These are phyloP conservation scores for Pseudocercospora macadamiae DNA, from an alignment of 2,329 filamentous ascomycete species.

Conservation along the genomic window DNA sequence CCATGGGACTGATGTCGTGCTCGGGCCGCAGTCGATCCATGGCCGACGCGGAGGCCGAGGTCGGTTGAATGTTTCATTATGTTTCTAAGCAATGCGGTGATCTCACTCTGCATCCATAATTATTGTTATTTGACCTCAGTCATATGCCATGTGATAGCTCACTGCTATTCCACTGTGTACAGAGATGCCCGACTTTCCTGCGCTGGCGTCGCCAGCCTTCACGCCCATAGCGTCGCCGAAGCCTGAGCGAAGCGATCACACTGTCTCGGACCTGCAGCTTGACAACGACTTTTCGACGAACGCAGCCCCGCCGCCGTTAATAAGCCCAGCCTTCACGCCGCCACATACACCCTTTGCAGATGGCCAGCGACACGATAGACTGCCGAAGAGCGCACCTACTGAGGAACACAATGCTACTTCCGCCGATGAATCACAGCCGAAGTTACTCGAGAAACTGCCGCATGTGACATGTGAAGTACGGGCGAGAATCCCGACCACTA, in stretches of 20 bases:
- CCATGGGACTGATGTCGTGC: neutral
- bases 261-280: slow-evolving; percentile 44
- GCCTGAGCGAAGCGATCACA: slow-evolving; percentile 44
- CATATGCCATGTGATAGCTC: neutral
- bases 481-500: slow-evolving; percentile 90
- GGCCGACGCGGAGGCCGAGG: too few relatives aligned
- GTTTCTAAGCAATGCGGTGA: slow-evolving; percentile 4
- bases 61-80: too few relatives aligned
- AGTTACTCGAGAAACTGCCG: slow-evolving; percentile 74
- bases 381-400: slow-evolving; percentile 49
- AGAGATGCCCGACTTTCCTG: slow-evolving; percentile 59
- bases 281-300: slow-evolving; percentile 31
- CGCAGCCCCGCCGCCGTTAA: slow-evolving; percentile 45
- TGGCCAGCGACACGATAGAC: slow-evolving; percentile 39
- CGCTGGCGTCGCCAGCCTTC: slow-evolving; percentile 46
- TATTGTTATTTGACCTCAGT: neutral
- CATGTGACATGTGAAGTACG: slow-evolving; percentile 91
- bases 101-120: slow-evolving; percentile 1
- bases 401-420: slow-evolving; percentile 30
- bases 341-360: slow-evolving; percentile 33
- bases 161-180: neutral
- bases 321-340: slow-evolving; percentile 52
- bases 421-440: slow-evolving; percentile 61
- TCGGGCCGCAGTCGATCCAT: too few relatives aligned
- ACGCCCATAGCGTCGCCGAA: slow-evolving; percentile 56